A percentile compares a stretch with the other conserved stretches of the same genome.
These are phyloP conservation scores for Backusella westeae DNA, from an alignment of 192 early-diverging fungal genomes.

Conservation along the genomic window DNA sequence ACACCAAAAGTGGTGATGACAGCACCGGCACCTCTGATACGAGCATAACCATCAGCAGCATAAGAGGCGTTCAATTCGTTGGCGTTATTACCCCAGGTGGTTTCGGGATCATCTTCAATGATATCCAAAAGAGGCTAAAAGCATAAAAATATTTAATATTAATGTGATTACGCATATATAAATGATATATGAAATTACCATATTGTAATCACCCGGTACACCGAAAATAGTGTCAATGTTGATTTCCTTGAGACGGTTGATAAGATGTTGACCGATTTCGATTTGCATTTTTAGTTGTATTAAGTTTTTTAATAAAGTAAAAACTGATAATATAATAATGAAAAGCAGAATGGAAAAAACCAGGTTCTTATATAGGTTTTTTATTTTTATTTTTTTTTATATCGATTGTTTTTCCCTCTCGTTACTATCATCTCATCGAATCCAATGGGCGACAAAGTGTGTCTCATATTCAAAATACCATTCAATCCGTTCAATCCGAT, in stretches of 20 bases:
- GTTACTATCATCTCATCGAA: neutral
- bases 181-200: conserved; percentile 20
- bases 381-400: neutral
- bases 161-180: neutral
- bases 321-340: neutral
- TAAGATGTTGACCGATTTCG: conserved; percentile 37
- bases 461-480: neutral
- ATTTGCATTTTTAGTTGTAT: conserved; percentile 4
- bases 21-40: conserved; percentile 38
- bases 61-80: conserved; percentile 45
- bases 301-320: conserved; percentile 7
- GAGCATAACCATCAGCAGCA: conserved; percentile 49
- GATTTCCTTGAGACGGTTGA: conserved; percentile 42
- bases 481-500: neutral
- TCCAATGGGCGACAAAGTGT: neutral
- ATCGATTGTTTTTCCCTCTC: neutral
- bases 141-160: neutral
- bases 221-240: conserved; percentile 42
- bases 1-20: conserved; percentile 50
- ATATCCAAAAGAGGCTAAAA: conserved; percentile 25
- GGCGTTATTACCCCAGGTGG: conserved; percentile 40
- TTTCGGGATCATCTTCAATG: conserved; percentile 34
- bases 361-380: neutral
- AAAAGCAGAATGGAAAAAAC: neutral
- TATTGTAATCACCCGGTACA: conserved; percentile 48